phyloP scores from a whole-genome alignment of 1,139 yeast species.

The Protomyces gravidus region DNA sequence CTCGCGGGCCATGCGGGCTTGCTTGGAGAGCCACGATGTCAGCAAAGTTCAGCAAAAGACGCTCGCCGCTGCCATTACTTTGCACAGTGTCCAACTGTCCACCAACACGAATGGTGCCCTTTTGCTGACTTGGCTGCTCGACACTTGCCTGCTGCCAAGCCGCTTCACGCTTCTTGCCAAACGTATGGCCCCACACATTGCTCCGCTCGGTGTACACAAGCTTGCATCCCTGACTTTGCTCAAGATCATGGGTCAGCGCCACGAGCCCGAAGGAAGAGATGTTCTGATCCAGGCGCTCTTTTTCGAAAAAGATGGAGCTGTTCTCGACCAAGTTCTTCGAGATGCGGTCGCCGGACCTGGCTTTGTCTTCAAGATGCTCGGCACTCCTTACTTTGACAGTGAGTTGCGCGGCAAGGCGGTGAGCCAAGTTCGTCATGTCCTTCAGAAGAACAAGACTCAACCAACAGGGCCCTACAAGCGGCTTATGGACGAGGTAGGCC shows the following conservation, averaged over 20 bases:
- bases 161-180: conserved; percentile 56
- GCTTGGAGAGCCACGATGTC: conserved; percentile 69
- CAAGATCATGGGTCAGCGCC: conserved; percentile 65
- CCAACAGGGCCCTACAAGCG: conserved; percentile 73
- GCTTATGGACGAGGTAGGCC: conserved; percentile 87
- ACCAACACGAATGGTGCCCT: conserved; percentile 84
- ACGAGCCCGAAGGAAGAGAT: conserved; percentile 60
- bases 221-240: conserved; percentile 78
- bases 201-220: conserved; percentile 71
- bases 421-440: conserved; percentile 45
- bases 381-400: conserved; percentile 54
- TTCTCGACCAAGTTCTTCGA: conserved; percentile 52
- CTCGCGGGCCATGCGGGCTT: conserved; percentile 89
- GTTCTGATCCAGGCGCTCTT: conserved; percentile 62
- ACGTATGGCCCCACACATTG: conserved; percentile 59
- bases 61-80: conserved; percentile 74
- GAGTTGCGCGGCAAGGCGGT: conserved; percentile 33
- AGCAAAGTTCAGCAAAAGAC: conserved; percentile 64
- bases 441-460: conserved; percentile 56
- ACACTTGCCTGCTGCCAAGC: conserved; percentile 67
- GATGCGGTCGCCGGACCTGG: conserved; percentile 73
- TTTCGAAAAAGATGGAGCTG: conserved; percentile 37
- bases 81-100: conserved; percentile 74
- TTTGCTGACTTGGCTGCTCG: conserved; percentile 88
- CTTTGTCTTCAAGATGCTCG: conserved; percentile 72